phyloP scores from a whole-genome alignment of 768 basidiomycete species.

The Sarcodon aspratus region DNA sequence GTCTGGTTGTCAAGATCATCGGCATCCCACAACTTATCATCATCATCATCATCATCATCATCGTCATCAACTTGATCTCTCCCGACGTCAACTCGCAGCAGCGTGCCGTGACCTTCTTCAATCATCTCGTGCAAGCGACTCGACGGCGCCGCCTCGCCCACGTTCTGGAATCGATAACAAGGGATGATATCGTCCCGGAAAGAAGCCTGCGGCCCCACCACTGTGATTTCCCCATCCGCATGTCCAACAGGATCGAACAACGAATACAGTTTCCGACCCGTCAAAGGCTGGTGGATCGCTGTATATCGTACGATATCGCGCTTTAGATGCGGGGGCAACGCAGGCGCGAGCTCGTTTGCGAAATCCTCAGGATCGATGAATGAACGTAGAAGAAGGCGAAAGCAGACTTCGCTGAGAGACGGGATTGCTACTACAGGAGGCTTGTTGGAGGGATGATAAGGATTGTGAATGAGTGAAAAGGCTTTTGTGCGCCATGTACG shows the following conservation, averaged over 20 bases:
- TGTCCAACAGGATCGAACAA: conserved; percentile 40
- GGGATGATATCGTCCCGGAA: conserved; percentile 33
- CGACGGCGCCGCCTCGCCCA: conserved; percentile 1
- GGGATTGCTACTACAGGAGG: conserved; percentile 22
- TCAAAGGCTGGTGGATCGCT: conserved; percentile 46
- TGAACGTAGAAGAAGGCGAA: conserved; percentile 32
- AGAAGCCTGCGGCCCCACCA: conserved; percentile 43
- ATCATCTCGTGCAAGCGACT: not conserved
- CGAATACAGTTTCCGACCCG: conserved; percentile 34
- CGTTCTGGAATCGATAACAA: not conserved
- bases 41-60: not conserved
- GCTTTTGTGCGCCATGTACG: conserved; percentile 41
- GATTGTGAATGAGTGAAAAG: conserved; percentile 35
- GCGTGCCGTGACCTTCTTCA: not conserved
- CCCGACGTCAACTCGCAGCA: not conserved
- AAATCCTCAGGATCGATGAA: conserved; percentile 31
- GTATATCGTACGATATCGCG: conserved; percentile 46
- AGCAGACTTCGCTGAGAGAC: conserved; percentile 44
- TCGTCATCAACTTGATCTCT: not conserved
- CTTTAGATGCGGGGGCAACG: conserved; percentile 47
- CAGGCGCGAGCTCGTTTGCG: conserved; percentile 30
- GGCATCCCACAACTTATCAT: not conserved
- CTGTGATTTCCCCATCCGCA: conserved; percentile 50
- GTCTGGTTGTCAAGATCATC: not conserved
- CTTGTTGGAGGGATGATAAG: conserved; percentile 5